These are phyloP conservation scores for Posidonia oceanica DNA, from an alignment of 116 monocot genomes.

Conservation along the genomic window DNA sequence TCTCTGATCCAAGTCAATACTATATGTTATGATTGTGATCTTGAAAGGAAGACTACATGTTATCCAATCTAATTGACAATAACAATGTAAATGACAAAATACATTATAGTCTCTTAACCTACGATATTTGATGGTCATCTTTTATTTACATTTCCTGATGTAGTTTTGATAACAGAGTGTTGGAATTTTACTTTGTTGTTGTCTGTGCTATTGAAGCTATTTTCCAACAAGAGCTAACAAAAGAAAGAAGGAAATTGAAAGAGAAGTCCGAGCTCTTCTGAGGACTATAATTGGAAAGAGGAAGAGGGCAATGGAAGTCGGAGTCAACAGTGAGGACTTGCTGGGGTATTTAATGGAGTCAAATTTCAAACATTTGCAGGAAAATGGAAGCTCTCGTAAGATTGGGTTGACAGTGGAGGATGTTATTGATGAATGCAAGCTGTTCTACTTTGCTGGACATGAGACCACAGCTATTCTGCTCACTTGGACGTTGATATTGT, in stretches of 20 bases:
- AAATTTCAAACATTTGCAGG: constrained; percentile 11
- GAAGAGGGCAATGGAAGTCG: constrained; percentile 13
- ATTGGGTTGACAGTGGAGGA: constrained; percentile 28
- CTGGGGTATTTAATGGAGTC: constrained; percentile 41
- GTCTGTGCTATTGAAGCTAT: constrained; percentile 15
- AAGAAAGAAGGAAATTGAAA: constrained; percentile 20
- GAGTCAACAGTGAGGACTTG: constrained; percentile 20
- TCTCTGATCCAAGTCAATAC: too few species aligned
- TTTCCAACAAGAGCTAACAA: constrained; percentile 33
- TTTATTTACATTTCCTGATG: too few species aligned
- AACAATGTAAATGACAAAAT: too few species aligned
- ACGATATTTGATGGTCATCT: too few species aligned
- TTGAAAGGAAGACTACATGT: too few species aligned
- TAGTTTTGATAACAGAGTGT: constrained; percentile 9
- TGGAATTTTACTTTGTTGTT: not conserved
- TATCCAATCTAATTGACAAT: too few species aligned
- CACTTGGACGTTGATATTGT: constrained; percentile 36
- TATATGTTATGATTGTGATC: too few species aligned
- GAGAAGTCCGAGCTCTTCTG: constrained; percentile 19
- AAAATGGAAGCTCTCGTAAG: not conserved
- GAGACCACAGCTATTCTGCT: constrained; percentile 39
- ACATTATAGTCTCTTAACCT: too few species aligned
- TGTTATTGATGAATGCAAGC: constrained; percentile 46
- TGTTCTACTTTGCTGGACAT: constrained; percentile 61
- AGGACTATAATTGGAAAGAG: constrained; percentile 26